Conservation (phyloP, 106 monocot genomes). For the Iris macrosiphon region DNA sequence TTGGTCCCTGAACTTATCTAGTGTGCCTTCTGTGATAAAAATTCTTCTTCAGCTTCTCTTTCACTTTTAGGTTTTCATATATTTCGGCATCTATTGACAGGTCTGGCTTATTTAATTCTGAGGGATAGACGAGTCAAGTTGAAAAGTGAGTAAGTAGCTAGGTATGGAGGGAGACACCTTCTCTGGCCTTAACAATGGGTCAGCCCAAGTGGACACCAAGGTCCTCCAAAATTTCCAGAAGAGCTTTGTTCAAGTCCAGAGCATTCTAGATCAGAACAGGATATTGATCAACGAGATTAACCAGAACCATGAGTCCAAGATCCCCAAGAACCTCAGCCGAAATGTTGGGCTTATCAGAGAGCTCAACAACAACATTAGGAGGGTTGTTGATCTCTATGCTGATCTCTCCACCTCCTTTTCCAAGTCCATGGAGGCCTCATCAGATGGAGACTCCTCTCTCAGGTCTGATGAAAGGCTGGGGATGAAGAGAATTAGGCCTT, state of each 20-base stretch:
- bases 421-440: not conserved
- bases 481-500: conserved; percentile 1
- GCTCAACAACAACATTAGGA: conserved; percentile 12
- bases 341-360: conserved; percentile 10
- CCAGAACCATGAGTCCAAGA: conserved; percentile 12
- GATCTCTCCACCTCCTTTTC: conserved; percentile 3
- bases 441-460: not conserved
- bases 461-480: not conserved
- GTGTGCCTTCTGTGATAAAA: too few relatives aligned
- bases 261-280: conserved; percentile 8
- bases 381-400: conserved; percentile 5
- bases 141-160: not conserved
- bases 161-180: conserved; percentile 12
- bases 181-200: not conserved
- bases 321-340: conserved; percentile 5
- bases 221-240: conserved; percentile 8
- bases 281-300: conserved; percentile 9
- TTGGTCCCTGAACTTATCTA: too few relatives aligned
- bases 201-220: not conserved
- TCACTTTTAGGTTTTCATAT: too few relatives aligned
- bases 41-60: too few relatives aligned
- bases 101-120: too few relatives aligned
- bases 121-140: too few relatives aligned
- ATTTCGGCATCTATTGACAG: too few relatives aligned
- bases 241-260: conserved; percentile 13